Evolutionary conservation across 106 monocot genomes (phyloP), one percentile per base, ranked within the genome.

Genomic region (Agapanthus africanus): DNA sequence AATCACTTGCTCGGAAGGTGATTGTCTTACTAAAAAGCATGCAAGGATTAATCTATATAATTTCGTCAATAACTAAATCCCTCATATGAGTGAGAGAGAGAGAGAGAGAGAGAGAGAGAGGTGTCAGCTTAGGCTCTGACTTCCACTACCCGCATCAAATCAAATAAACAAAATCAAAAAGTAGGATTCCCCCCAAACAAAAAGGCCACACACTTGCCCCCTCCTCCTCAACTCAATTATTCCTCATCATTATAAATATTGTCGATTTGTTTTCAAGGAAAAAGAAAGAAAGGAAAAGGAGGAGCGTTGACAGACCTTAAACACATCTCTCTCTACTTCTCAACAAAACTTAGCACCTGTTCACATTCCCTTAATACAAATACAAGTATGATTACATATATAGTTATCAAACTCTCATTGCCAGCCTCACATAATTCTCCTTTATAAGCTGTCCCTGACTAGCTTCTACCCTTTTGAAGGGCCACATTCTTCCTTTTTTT

Each of bases 341-440:
- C n/a, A n/a, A 71, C 80, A 35, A 65, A 75, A 76, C 67, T 80
- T 71, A 76, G 75, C 75, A 76, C 57, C 64, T 74, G 80, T 80
- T 80, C 80, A 65, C 59, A 31, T 65, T 71, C 25, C 37, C n/a
- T n/a, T n/a, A 19, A 28, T 59, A 37, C 19, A 37, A 30, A 37
- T 56, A 67, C 40, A 31, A 30, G 66, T 42, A 71, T 30, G 9
- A n/a, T n/a, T n/a, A n/a, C n/a, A n/a, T n/a, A n/a, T n/a, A n/a
- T n/a, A n/a, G n/a, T n/a, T n/a, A n/a, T 56, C 56, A 56, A 56
- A 56, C 56, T 56, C 28, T n/a, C 26, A n/a, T 56, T 56, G 26
- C 56, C 56, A 56, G 28, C 56, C 56, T 11, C 28, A 28, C 56
- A 56, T 56, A 26, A 56, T 56, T 56, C 56, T 30, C 28, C 56